These are phyloP conservation scores for Triticum aestivum DNA, from an alignment of 176 grass and related monocot species.

Conservation along the genomic window IWGSC_CS_RefSeq_v2.1 NC_057814.1:589344021-589344520, in stretches of 20 bases:
- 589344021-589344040: too few species aligned
- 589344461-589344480: neutral
- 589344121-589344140: neutral
- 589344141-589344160: neutral
- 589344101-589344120: neutral
- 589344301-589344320: neutral
- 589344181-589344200: constrained; percentile 11
- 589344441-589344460: neutral
- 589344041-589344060: too few species aligned
- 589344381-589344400: neutral
- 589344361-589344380: neutral
- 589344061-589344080: too few species aligned
- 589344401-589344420: neutral
- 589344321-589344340: neutral
- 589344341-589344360: constrained; percentile 14
- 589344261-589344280: neutral
- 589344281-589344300: neutral
- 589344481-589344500: neutral
- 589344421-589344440: neutral
- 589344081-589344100: too few species aligned
- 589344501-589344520: neutral
- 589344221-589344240: neutral
- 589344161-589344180: neutral
- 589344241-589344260: neutral
- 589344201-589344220: neutral